These are phyloP conservation scores for Lachancea waltii DNA, from an alignment of 805 yeast species.

Conservation along the genomic window DNA sequence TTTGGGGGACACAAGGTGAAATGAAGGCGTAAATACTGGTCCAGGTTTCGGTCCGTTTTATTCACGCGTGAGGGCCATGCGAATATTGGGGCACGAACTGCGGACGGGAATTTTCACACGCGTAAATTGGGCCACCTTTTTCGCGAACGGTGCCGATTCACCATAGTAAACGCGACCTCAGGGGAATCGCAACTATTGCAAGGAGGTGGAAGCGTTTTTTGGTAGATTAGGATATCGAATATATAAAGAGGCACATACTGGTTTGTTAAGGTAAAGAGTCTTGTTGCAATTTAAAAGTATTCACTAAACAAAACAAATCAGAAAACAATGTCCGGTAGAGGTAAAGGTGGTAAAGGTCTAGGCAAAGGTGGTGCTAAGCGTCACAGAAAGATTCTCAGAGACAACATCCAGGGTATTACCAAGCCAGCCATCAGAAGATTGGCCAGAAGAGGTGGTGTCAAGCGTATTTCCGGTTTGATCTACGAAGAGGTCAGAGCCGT, in stretches of 20 bases:
- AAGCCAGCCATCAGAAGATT: slow-evolving; percentile 99
- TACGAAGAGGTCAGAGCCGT: slow-evolving; percentile 99
- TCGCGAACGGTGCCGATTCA: neutral
- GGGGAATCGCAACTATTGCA: neutral
- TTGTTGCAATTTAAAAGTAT: neutral
- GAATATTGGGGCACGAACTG: neutral
- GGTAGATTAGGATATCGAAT: neutral
- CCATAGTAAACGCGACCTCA: slow-evolving; percentile 1
- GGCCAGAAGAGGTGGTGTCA: slow-evolving; percentile 99
- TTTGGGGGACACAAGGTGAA: too few relatives aligned
- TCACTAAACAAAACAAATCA: slow-evolving; percentile 10
- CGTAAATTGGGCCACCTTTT: neutral
- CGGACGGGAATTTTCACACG: neutral
- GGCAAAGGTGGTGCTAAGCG: slow-evolving; percentile 99
- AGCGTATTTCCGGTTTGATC: slow-evolving; percentile 98
- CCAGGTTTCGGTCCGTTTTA: too few relatives aligned
- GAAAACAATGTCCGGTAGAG: slow-evolving; percentile 90
- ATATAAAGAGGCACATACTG: neutral
- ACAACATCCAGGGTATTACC: slow-evolving; percentile 99
- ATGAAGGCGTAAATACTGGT: too few relatives aligned
- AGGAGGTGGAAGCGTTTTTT: slow-evolving; percentile 1
- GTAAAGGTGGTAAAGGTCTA: slow-evolving; percentile 99
- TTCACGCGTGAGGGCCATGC: too few relatives aligned
- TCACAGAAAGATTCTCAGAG: slow-evolving; percentile 99
- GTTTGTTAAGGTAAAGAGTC: neutral